Conservation (phyloP, 1,284 basidiomycete genomes). For the Ustilago hordei region DNA sequence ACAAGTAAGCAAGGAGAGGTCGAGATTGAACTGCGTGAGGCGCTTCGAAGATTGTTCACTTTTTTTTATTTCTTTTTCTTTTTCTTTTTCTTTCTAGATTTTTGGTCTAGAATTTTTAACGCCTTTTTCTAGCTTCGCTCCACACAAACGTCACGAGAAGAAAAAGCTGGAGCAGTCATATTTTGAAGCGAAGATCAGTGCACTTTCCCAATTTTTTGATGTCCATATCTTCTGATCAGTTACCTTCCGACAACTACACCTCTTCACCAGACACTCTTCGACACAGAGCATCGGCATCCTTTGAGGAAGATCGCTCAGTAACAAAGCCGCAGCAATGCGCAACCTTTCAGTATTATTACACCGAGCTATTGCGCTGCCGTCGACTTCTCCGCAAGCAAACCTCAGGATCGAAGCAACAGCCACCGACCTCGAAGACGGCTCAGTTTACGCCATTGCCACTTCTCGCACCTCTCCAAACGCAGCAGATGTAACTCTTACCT, state of each 20-base stretch:
- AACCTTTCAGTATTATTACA: constrained; percentile 45
- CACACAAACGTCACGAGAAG: constrained; percentile 3
- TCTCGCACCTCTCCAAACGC: constrained; percentile 31
- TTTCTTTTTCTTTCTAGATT: constrained; percentile 1
- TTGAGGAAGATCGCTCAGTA: neutral
- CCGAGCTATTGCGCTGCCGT: constrained; percentile 31
- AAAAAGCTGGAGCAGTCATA: constrained; percentile 8
- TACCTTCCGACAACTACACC: neutral
- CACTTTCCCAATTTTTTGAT: neutral
- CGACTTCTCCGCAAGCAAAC: constrained; percentile 6
- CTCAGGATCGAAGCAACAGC: constrained; percentile 38
- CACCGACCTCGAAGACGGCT: constrained; percentile 38
- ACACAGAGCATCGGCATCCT: neutral
- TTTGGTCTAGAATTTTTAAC: neutral
- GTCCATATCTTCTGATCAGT: neutral
- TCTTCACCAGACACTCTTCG: neutral
- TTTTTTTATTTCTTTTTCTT: neutral
- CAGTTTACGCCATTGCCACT: constrained; percentile 44
- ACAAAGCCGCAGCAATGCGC: constrained; percentile 25
- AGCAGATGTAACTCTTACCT: constrained; percentile 34
- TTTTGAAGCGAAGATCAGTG: constrained; percentile 11
- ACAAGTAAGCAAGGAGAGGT: too few species aligned
- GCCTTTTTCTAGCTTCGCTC: constrained; percentile 2
- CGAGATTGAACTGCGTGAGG: too few species aligned
- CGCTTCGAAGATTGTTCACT: too few species aligned